Percentiles rank a stretch among this genome's conserved stretches.
Conservation (phyloP, 2,329 filamentous ascomycete species). For the Nemania abortiva region DNA sequence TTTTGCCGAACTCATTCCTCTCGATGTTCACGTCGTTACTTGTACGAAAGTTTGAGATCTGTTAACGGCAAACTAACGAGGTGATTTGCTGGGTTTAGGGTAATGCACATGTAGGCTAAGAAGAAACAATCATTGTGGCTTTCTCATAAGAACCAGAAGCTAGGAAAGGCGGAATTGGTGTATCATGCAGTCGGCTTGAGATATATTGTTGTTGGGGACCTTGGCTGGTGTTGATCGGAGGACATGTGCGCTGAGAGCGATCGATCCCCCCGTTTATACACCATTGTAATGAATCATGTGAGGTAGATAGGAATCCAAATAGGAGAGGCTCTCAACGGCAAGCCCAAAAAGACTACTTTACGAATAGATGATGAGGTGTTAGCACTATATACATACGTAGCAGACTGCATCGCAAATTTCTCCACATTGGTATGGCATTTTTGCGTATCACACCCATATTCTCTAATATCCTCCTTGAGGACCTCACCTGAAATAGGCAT, state of each 20-base stretch:
- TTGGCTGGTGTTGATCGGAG: not conserved
- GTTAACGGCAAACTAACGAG: not conserved
- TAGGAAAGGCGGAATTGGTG: constrained; percentile 8
- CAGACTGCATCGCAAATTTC: no score
- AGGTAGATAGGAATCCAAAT: not conserved
- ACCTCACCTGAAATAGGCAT: not conserved
- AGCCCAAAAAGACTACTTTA: not conserved
- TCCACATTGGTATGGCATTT: not conserved
- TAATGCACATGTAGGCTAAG: not conserved
- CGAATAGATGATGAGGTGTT: not conserved
- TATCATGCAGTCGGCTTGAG: not conserved
- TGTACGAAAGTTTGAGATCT: not conserved
- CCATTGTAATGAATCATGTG: not conserved
- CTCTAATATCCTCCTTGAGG: not conserved
- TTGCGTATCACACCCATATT: not conserved
- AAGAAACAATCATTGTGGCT: not conserved
- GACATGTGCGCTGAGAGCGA: not conserved
- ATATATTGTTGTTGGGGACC: constrained; percentile 4
- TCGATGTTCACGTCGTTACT: not conserved
- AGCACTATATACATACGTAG: not conserved
- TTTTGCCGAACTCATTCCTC: not conserved
- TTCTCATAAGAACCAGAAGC: not conserved
- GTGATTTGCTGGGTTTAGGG: constrained; percentile 4
- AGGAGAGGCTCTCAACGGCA: not conserved
- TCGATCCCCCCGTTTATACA: not conserved